Evolutionary conservation across 768 basidiomycete species (phyloP), one percentile per base, ranked within the genome.

Genomic region (Boletus subparvulus): DNA sequence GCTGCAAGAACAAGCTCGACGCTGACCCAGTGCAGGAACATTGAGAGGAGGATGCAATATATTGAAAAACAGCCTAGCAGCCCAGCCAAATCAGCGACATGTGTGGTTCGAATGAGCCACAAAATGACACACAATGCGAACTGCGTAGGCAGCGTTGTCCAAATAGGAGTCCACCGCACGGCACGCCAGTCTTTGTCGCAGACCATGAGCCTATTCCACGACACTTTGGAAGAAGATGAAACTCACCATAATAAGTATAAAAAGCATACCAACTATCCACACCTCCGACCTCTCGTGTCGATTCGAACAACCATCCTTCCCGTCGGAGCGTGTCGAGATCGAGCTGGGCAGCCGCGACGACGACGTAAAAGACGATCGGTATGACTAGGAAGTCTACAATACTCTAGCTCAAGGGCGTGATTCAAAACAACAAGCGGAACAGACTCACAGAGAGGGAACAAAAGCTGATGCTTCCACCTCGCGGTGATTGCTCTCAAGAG

Each of bases 91-190:
- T 69, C 41, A 75, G 58, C 30, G 9, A 46, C 10, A 7, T 6
- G 42, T 6, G 2, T 24, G 19, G 5, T 8, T 13, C 19, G 2
- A 37, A 21, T 3, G 5, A 12, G 16, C 21, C 21, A 36, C 69
- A 58, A 44, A 61, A 52, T 69, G 63, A 74, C 90, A 66, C 58
- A 88, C 85, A 99, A 70, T 5, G 96, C 96, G 56, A 98, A 84
- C 67, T 98, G 96, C 1, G 95, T 98, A 4, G 96, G 95, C 66
- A 99, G 74, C 0, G 93, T 95, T 1, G 81, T 74, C 85, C 88
- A 87, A 33, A 99, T 76, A 0, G 88, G 83, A 5, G 67, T 73
- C 74, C 84, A 92, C 19, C 75, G 76, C 14, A 90, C 83, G 19
- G 79, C 77, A 14, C 68, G 65, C 59, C 83, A 80, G 65, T 94